phyloP scores from a whole-genome alignment of 306 rosid genomes.

The Citrullus colocynthis region DNA sequence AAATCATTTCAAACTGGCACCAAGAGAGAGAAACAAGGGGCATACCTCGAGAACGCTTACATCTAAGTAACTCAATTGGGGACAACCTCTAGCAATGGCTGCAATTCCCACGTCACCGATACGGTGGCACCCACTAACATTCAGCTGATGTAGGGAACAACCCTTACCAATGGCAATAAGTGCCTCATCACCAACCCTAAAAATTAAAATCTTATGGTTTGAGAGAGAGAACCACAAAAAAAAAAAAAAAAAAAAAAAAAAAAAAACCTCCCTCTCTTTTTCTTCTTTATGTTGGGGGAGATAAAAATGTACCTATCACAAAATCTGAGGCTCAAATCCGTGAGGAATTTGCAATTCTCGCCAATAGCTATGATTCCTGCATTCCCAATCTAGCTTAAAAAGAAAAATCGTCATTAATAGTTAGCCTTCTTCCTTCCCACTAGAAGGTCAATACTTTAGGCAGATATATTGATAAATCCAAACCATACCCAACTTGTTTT shows the following conservation, averaged over 20 bases:
- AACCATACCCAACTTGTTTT: neutral
- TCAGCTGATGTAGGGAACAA: slow-evolving; percentile 60
- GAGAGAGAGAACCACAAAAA: neutral
- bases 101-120: slow-evolving; percentile 78
- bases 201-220: slow-evolving; percentile 7
- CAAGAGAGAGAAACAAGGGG: slow-evolving; percentile 2
- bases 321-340: slow-evolving; percentile 76
- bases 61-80: slow-evolving; percentile 58
- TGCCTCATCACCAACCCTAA: slow-evolving; percentile 86
- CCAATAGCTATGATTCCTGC: slow-evolving; percentile 76
- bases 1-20: neutral
- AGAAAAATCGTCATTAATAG: neutral
- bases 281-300: neutral
- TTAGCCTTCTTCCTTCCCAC: neutral
- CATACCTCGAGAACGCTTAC: slow-evolving; percentile 83
- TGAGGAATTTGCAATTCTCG: slow-evolving; percentile 55
- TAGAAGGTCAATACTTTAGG: neutral
- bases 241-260: neutral
- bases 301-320: slow-evolving; percentile 62
- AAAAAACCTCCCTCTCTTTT: neutral
- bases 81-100: slow-evolving; percentile 91
- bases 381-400: slow-evolving; percentile 49
- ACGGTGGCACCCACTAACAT: slow-evolving; percentile 93
- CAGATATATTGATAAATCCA: neutral
- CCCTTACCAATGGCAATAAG: slow-evolving; percentile 71